phyloP scores from a whole-genome alignment of 495 filamentous ascomycete genomes.

The Cairneyella variabilis region DNA sequence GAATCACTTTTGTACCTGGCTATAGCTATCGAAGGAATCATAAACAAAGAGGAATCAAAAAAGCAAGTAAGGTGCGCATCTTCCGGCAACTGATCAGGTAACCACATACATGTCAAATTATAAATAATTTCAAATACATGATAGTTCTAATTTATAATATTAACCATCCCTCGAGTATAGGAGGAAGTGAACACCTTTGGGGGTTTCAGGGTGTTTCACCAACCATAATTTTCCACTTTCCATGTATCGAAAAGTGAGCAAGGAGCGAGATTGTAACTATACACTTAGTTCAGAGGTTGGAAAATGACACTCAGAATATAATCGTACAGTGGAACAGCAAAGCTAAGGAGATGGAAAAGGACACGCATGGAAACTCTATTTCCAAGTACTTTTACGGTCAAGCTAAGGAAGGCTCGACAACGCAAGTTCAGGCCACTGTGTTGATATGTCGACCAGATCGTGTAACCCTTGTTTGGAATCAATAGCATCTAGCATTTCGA shows the following conservation, averaged over 20 bases:
- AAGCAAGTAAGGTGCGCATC: not conserved
- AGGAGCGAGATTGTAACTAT: not conserved
- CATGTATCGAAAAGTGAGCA: not conserved
- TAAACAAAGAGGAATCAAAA: not conserved
- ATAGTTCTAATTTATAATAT: not conserved
- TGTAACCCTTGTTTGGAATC: not conserved
- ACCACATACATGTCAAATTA: not conserved
- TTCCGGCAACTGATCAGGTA: not conserved
- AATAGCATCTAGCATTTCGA: constrained; percentile 5
- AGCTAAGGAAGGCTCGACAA: not conserved
- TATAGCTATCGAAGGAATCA: not conserved
- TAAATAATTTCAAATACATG: not conserved
- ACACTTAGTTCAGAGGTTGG: not conserved
- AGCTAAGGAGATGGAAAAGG: not conserved
- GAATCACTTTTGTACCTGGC: not conserved
- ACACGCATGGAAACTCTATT: not conserved
- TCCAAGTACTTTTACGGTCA: not conserved
- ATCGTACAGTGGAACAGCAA: not conserved
- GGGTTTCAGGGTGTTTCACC: not conserved
- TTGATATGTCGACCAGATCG: not conserved
- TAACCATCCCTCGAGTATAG: not conserved
- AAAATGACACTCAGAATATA: not conserved
- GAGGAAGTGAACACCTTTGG: not conserved
- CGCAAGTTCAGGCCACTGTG: not conserved
- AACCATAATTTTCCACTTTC: not conserved